Conservation (phyloP, 2,329 filamentous ascomycete genomes). For the Leptographium lundbergii region DNA sequence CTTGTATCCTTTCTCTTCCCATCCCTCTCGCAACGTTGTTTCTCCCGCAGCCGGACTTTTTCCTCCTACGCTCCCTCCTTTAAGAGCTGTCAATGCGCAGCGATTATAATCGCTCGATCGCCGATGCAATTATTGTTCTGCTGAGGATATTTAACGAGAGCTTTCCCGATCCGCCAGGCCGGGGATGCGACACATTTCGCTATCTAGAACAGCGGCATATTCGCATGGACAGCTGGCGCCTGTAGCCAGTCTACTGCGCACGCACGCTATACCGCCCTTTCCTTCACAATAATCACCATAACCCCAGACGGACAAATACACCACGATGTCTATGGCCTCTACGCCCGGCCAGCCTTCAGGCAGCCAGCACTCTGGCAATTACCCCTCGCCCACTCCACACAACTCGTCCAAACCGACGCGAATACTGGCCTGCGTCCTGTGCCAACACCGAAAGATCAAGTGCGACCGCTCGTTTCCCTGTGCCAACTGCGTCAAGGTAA, state of each 20-base stretch:
- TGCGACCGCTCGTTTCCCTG: conserved; percentile 48
- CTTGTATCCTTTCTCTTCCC: neutral
- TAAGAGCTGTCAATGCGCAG: neutral
- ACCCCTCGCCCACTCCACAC: neutral
- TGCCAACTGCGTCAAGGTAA: conserved; percentile 47
- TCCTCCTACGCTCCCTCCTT: neutral
- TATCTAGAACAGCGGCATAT: neutral
- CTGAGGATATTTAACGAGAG: neutral
- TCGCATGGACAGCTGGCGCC: neutral
- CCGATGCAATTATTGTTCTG: neutral
- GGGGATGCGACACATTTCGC: neutral
- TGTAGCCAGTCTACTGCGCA: neutral
- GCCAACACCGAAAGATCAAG: conserved; percentile 50
- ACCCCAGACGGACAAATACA: neutral
- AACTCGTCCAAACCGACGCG: conserved; percentile 24
- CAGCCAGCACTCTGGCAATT: neutral
- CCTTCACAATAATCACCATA: no score
- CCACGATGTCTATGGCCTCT: conserved; percentile 3
- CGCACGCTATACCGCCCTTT: neutral
- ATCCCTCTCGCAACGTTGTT: neutral
- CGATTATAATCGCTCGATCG: neutral
- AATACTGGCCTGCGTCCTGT: conserved; percentile 42
- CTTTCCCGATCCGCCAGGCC: neutral
- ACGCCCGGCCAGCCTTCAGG: conserved; percentile 1
- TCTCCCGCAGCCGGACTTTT: neutral